Base-by-base conservation (phyloP, 257 asterid species). In the Solanum paucissectum region DNA sequence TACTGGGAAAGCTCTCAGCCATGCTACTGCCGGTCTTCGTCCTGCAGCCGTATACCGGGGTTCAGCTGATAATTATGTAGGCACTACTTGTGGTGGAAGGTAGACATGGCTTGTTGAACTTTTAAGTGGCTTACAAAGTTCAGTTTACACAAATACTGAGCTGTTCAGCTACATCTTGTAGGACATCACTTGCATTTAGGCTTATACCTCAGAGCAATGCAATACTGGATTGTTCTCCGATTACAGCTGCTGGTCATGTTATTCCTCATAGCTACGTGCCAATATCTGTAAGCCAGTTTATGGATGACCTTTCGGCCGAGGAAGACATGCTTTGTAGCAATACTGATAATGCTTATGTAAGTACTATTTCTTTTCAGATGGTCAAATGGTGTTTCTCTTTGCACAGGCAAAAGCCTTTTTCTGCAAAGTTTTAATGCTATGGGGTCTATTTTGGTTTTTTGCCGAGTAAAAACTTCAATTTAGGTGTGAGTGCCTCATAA, bases 131-230 rank as follows among this genome's bases (percentile, higher is more conserved):
- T 32, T 64, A 68, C 49, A 88, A 62, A 83, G 87, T 69, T 88
- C 87, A 83, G 77, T 52, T 72, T 21, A 60, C 84, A 81, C 84
- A 66, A 84, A 25, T 72, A 46, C 12, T 82, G 42, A 49, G 86
- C 86, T 86, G 27, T 72, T 33, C 44, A 49, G 88, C 88, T 73
- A 73, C 83, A 90, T 86, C 89, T 79, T 94, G 94, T 90, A 97
- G 99, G 97, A 92, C 96, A 86, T 93, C 98, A 60, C 90, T 97
- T 90, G 96, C 94, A 72, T 97, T 95, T 91, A 92, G 94, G 95
- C 98, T 97, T 89, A 93, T 95, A 95, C 99, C 99, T 74, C 99
- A 94, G 89, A 91, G 96, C 94, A 97, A 93, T 90, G 99, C 99
- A 44, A 86, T 97, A 87, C 89, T 97, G 90, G 99, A 97, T 89